These are phyloP conservation scores for Nephelium lappaceum DNA, from an alignment of 345 rosid genomes.

Conservation along the genomic window DNA sequence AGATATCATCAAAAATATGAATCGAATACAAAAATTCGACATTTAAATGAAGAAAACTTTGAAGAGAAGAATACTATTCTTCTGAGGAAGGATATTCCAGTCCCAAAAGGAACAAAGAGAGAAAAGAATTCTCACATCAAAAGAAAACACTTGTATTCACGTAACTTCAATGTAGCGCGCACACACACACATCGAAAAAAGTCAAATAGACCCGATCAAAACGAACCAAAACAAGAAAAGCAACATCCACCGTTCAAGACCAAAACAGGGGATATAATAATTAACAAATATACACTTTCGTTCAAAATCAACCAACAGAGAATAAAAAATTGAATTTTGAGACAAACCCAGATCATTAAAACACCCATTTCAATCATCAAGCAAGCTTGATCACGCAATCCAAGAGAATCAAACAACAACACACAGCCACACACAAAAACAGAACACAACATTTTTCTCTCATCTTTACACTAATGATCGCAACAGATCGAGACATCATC, in stretches of 20 bases:
- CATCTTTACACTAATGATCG: constrained; percentile 41
- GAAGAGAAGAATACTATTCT: constrained; percentile 44
- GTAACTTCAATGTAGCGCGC: constrained; percentile 34
- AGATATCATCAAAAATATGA: constrained; percentile 12
- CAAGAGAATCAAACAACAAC: constrained; percentile 25
- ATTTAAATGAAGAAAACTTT: constrained; percentile 36
- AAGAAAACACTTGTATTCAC: constrained; percentile 44
- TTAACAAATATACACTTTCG: constrained; percentile 4
- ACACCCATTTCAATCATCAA: constrained; percentile 20
- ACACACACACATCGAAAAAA: constrained; percentile 17
- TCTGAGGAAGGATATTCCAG: constrained; percentile 44
- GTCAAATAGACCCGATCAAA: constrained; percentile 35
- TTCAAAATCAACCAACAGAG: constrained; percentile 6
- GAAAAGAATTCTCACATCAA: constrained; percentile 39
- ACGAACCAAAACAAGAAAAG: constrained; percentile 27
- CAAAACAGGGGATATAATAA: constrained; percentile 34
- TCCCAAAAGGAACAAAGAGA: constrained; percentile 42
- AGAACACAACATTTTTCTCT: constrained; percentile 17
- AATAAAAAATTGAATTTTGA: constrained; percentile 17
- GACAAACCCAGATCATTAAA: constrained; percentile 39
- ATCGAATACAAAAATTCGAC: not conserved
- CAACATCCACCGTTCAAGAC: constrained; percentile 15
- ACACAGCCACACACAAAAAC: constrained; percentile 4
- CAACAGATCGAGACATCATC: constrained; percentile 40
- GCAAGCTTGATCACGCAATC: constrained; percentile 34